phyloP scores from a whole-genome alignment of 768 basidiomycete genomes.

The Russula lepida region DNA sequence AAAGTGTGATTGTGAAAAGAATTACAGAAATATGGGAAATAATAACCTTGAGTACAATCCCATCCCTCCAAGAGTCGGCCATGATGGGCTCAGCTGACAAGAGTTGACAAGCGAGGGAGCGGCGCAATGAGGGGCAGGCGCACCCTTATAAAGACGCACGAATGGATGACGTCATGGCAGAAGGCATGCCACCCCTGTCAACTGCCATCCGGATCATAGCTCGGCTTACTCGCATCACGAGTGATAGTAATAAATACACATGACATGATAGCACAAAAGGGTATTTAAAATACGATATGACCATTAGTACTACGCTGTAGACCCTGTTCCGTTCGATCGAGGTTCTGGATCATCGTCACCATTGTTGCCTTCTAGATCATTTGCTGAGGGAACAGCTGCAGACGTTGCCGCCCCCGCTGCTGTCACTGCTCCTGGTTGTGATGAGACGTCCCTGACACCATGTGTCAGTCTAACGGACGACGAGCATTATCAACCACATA shows the following conservation, averaged over 20 bases:
- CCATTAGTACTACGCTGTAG: neutral
- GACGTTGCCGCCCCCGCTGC: constrained; percentile 59
- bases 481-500: constrained; percentile 27
- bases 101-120: neutral
- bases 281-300: neutral
- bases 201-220: neutral
- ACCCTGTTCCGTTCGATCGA: constrained; percentile 10
- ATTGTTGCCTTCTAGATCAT: constrained; percentile 51
- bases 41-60: constrained; percentile 67
- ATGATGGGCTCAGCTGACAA: constrained; percentile 2
- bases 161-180: neutral
- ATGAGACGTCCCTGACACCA: constrained; percentile 28
- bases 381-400: constrained; percentile 65
- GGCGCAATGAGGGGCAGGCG: neutral
- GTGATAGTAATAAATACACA: neutral
- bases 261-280: neutral
- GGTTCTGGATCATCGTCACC: constrained; percentile 25
- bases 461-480: neutral
- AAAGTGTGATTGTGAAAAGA: neutral
- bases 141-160: neutral
- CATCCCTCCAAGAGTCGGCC: constrained; percentile 57
- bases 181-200: neutral
- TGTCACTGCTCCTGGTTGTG: constrained; percentile 33
- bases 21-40: neutral
- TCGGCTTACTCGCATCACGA: neutral